These are phyloP conservation scores for Pseudopithomyces chartarum DNA, from an alignment of 2,329 filamentous ascomycete species.

Conservation along the genomic window DNA sequence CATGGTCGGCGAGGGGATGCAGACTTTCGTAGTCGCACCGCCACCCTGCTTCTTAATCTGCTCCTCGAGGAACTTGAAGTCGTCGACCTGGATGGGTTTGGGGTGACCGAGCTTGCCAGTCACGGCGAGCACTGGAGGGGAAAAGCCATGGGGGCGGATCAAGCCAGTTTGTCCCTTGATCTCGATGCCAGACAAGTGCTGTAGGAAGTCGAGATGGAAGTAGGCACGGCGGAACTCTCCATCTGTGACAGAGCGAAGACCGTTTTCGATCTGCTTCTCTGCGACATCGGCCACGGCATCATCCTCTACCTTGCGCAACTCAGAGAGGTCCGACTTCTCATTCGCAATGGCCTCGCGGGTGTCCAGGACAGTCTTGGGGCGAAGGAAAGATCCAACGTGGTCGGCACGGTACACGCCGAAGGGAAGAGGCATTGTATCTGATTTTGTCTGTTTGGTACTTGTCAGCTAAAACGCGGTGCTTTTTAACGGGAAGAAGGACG, in stretches of 20 bases:
- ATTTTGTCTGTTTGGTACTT: background rate
- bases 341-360: slow-evolving; percentile 55
- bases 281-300: slow-evolving; percentile 56
- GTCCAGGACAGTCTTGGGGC: slow-evolving; percentile 56
- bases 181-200: slow-evolving; percentile 60
- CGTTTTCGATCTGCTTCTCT: slow-evolving; percentile 54
- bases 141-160: slow-evolving; percentile 51
- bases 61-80: slow-evolving; percentile 60
- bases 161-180: slow-evolving; percentile 55
- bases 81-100: slow-evolving; percentile 60
- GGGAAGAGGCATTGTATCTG: slow-evolving; percentile 42
- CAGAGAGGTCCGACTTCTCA: slow-evolving; percentile 47
- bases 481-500: background rate
- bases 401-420: slow-evolving; percentile 53
- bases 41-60: slow-evolving; percentile 49
- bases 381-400: slow-evolving; percentile 62
- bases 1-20: slow-evolving; percentile 65
- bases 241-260: slow-evolving; percentile 59
- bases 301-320: slow-evolving; percentile 59
- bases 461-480: background rate
- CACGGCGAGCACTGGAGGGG: slow-evolving; percentile 60
- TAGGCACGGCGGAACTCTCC: slow-evolving; percentile 63
- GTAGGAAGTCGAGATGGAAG: slow-evolving; percentile 65
- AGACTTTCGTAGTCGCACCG: slow-evolving; percentile 57
- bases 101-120: slow-evolving; percentile 60